A percentile compares a stretch with the other conserved stretches of the same genome.
phyloP scores from a whole-genome alignment of 2,329 filamentous ascomycete species.

The Fusarium temperatum region DNA sequence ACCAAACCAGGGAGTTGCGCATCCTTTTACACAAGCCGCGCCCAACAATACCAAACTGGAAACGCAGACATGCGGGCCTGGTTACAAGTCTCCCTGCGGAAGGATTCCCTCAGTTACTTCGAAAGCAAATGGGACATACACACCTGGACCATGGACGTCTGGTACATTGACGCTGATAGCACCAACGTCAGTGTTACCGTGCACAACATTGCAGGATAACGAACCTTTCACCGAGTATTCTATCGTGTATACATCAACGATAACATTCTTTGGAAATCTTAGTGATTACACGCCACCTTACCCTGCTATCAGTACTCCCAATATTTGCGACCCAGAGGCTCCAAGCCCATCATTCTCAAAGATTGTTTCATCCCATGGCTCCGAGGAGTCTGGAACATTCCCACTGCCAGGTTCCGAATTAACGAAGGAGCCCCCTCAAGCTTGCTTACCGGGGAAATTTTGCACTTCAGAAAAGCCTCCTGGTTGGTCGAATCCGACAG shows the following conservation, averaged over 20 bases:
- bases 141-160: conserved; percentile 7
- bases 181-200: conserved; percentile 39
- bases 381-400: background rate
- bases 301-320: conserved; percentile 51
- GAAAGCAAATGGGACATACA: conserved; percentile 25
- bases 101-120: conserved; percentile 19
- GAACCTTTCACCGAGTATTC: conserved; percentile 53
- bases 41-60: conserved; percentile 7
- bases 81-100: background rate
- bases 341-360: background rate
- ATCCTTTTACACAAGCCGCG: conserved; percentile 1
- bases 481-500: conserved; percentile 4
- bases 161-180: conserved; percentile 19
- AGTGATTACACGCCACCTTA: conserved; percentile 58
- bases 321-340: conserved; percentile 46
- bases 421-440: conserved; percentile 17
- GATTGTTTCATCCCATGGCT: background rate
- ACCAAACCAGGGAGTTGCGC: conserved; percentile 5
- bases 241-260: conserved; percentile 59
- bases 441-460: conserved; percentile 3
- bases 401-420: background rate
- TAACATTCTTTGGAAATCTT: conserved; percentile 58
- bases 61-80: background rate
- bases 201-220: conserved; percentile 44
- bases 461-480: conserved; percentile 5